A percentile compares a stretch with the other conserved stretches of the same genome.
Conservation (phyloP, 352 stramenopile genomes). For the Globisporangium okanoganense region DNA sequence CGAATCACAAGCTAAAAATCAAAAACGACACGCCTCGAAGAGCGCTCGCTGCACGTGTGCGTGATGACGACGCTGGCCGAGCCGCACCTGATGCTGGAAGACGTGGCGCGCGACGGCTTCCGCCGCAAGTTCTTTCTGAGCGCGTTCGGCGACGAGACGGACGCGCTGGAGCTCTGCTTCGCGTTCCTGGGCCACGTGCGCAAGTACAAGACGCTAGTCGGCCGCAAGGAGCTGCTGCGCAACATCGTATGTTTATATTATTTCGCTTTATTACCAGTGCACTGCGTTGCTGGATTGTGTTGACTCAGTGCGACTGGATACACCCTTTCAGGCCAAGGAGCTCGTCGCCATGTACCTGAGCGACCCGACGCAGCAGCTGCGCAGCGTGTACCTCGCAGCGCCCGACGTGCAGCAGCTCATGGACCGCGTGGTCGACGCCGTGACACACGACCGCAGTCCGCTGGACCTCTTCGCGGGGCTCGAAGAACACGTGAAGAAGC, state of each 20-base stretch:
- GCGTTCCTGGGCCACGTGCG: constrained; percentile 50
- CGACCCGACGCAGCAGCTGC: constrained; percentile 24
- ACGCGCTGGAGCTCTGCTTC: constrained; percentile 53
- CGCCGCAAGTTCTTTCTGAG: constrained; percentile 54
- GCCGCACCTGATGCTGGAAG: constrained; percentile 40
- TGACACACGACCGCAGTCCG: constrained; percentile 28
- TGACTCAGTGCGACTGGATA: too few relatives aligned
- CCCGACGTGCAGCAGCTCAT: constrained; percentile 23
- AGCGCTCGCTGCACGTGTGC: too few relatives aligned
- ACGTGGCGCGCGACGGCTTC: constrained; percentile 52
- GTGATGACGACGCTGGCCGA: not conserved
- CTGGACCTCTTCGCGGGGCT: constrained; percentile 61
- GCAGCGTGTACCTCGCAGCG: constrained; percentile 16
- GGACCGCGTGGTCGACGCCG: constrained; percentile 24
- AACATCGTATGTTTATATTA: constrained; percentile 24
- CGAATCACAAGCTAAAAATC: too few relatives aligned
- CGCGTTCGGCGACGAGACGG: constrained; percentile 51
- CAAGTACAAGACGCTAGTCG: constrained; percentile 54
- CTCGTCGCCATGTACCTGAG: constrained; percentile 35
- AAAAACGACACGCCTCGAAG: too few relatives aligned
- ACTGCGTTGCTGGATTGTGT: too few relatives aligned
- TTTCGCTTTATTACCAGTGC: too few relatives aligned
- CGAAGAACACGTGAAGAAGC: constrained; percentile 43
- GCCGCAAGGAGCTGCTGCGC: constrained; percentile 38
- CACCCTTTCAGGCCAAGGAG: constrained; percentile 37